phyloP scores from a whole-genome alignment of 345 rosid species.

The Brassica rapa region DNA sequence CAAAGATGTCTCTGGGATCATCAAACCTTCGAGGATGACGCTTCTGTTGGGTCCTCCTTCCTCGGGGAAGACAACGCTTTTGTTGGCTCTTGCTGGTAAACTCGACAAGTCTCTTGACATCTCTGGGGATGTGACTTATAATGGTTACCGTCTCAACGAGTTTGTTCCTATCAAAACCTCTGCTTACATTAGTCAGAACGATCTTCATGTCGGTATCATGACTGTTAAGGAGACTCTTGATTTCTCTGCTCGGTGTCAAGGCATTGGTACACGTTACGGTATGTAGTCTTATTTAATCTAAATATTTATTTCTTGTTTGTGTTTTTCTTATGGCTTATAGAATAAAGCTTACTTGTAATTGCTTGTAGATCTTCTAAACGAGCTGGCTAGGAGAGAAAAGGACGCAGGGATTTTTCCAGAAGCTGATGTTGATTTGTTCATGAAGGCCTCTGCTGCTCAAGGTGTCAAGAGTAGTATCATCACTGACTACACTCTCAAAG shows the following conservation, averaged over 20 bases:
- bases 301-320: not conserved
- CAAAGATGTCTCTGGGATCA: constrained; percentile 61
- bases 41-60: constrained; percentile 82
- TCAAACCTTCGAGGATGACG: constrained; percentile 80
- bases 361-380: constrained; percentile 60
- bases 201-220: constrained; percentile 80
- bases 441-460: constrained; percentile 86
- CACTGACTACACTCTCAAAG: constrained; percentile 76
- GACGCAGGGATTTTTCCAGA: constrained; percentile 81
- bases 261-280: constrained; percentile 82
- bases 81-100: constrained; percentile 77
- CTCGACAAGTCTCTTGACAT: constrained; percentile 59
- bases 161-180: constrained; percentile 79
- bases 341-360: not conserved
- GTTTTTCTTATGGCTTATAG: not conserved
- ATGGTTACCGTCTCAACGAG: constrained; percentile 61
- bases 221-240: constrained; percentile 84
- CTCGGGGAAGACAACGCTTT: constrained; percentile 77
- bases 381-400: constrained; percentile 83
- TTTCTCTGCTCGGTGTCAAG: constrained; percentile 84
- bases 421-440: constrained; percentile 79
- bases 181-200: constrained; percentile 80
- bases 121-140: constrained; percentile 62
- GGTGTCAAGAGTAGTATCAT: constrained; percentile 63
- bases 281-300: constrained; percentile 21